These are phyloP conservation scores for Tympanopsis confertula DNA, from an alignment of 2,329 filamentous ascomycete species.

Conservation along the genomic window DNA sequence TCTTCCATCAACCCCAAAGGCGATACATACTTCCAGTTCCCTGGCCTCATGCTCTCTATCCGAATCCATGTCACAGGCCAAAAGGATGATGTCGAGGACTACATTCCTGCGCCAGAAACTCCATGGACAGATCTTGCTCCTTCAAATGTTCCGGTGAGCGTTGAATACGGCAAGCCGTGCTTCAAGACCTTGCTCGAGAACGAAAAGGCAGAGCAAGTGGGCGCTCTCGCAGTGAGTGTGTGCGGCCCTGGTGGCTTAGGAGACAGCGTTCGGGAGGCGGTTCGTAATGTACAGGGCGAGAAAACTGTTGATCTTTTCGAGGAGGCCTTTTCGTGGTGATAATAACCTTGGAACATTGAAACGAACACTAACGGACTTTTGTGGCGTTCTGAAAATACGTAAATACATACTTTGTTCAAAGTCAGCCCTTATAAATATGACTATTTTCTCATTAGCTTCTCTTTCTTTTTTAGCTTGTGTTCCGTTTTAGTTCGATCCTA, in stretches of 20 bases:
- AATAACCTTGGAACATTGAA: too few species aligned
- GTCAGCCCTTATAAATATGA: too few species aligned
- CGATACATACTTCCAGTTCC: conserved; percentile 12
- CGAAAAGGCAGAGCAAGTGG: conserved; percentile 13
- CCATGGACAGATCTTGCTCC: neutral
- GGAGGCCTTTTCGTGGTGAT: conserved; percentile 23
- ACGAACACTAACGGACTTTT: too few species aligned
- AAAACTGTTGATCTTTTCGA: conserved; percentile 20
- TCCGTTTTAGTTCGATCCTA: too few species aligned
- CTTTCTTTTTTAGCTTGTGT: too few species aligned
- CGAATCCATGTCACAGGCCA: conserved; percentile 14
- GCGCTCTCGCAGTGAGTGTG: conserved; percentile 19
- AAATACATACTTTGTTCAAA: too few species aligned
- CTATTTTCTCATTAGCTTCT: too few species aligned
- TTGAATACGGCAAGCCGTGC: neutral
- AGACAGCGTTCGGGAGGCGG: conserved; percentile 19
- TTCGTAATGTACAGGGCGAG: conserved; percentile 13
- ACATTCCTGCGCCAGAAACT: neutral
- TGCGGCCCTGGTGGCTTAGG: conserved; percentile 21
- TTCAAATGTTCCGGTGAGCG: neutral
- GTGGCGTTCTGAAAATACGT: too few species aligned
- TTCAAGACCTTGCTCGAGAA: conserved; percentile 11
- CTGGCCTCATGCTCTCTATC: conserved; percentile 13
- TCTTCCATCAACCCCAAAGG: conserved; percentile 9
- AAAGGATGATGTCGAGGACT: conserved; percentile 4